Evolutionary conservation across 306 rosid genomes (phyloP).

Genomic region (Cajanus cajan): DNA sequence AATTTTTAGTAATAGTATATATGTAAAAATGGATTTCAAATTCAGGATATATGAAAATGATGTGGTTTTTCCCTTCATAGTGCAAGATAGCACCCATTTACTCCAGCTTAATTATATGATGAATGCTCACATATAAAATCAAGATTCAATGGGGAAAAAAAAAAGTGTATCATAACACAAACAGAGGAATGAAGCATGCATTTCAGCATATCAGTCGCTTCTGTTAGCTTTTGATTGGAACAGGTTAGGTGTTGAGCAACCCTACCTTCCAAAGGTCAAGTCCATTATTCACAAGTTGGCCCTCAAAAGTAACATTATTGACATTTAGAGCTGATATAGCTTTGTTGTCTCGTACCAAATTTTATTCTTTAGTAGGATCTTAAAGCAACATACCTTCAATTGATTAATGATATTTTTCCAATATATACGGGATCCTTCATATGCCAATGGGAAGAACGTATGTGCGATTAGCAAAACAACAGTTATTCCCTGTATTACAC

Average conservation of each 20-base stretch:
- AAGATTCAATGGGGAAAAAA: neutral
- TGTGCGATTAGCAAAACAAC: slow-evolving; percentile 62
- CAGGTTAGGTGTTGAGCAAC: neutral
- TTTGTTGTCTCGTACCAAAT: neutral
- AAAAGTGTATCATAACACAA: neutral
- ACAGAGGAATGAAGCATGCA: slow-evolving; percentile 7
- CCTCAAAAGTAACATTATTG: neutral
- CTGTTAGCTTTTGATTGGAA: neutral
- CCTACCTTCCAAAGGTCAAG: neutral
- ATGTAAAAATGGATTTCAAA: neutral
- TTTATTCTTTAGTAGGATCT: slow-evolving; percentile 5
- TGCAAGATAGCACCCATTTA: neutral
- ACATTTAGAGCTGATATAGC: slow-evolving; percentile 15
- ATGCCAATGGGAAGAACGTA: slow-evolving; percentile 71
- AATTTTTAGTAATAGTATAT: slow-evolving; percentile 28
- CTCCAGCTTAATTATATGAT: neutral
- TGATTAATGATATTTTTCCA: slow-evolving; percentile 62
- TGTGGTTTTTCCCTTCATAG: neutral
- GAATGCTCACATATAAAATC: neutral
- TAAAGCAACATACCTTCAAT: slow-evolving; percentile 64
- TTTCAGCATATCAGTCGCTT: neutral
- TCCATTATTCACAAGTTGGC: neutral
- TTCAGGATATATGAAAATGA: neutral
- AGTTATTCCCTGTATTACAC: slow-evolving; percentile 63
- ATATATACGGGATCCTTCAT: slow-evolving; percentile 64